phyloP scores from a whole-genome alignment of 345 rosid genomes.

The Citrus hindsii region DNA sequence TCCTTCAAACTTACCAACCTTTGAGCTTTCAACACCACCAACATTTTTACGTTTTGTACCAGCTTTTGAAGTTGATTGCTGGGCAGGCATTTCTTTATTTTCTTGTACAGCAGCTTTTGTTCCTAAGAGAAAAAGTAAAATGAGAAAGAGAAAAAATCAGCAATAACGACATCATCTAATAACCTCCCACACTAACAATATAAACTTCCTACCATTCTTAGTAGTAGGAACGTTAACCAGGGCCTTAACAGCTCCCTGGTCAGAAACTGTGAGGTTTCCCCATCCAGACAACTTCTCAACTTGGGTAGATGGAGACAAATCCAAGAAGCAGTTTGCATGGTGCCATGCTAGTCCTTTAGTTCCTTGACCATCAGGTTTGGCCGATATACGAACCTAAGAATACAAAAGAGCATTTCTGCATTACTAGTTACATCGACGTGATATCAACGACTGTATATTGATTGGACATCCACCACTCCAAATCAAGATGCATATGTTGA shows the following conservation, averaged over 20 bases:
- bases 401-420: slow-evolving; percentile 8
- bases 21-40: slow-evolving; percentile 43
- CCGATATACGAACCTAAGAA: slow-evolving; percentile 71
- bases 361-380: slow-evolving; percentile 68
- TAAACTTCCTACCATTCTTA: slow-evolving; percentile 43
- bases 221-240: slow-evolving; percentile 45
- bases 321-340: slow-evolving; percentile 75
- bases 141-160: slow-evolving; percentile 15
- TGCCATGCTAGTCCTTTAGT: slow-evolving; percentile 78
- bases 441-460: not conserved
- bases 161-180: not conserved
- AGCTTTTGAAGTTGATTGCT: slow-evolving; percentile 36
- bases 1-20: slow-evolving; percentile 49
- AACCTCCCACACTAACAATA: not conserved
- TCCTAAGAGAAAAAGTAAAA: slow-evolving; percentile 24
- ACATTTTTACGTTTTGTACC: slow-evolving; percentile 62
- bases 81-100: slow-evolving; percentile 22
- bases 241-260: slow-evolving; percentile 47
- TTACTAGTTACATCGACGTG: not conserved
- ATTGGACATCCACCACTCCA: not conserved
- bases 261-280: slow-evolving; percentile 62
- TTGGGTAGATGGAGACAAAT: slow-evolving; percentile 46
- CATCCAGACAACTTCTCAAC: slow-evolving; percentile 76
- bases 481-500: not conserved
- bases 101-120: slow-evolving; percentile 24